phyloP scores from a whole-genome alignment of 2,329 filamentous ascomycete genomes.

The Fulvia fulva region DNA sequence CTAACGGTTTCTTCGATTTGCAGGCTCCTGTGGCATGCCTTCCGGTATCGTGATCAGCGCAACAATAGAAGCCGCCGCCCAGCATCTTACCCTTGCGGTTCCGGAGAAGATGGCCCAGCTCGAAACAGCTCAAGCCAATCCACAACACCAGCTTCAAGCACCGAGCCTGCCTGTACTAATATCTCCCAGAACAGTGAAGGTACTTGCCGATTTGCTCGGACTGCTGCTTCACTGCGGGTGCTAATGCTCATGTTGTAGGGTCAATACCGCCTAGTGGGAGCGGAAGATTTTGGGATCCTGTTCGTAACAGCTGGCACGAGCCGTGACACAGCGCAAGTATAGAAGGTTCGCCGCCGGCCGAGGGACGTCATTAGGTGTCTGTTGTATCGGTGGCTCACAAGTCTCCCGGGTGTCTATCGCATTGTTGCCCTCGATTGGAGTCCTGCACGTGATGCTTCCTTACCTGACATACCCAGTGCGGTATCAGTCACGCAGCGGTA shows the following conservation, averaged over 20 bases:
- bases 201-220: background rate
- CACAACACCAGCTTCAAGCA: background rate
- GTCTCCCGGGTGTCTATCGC: too few species aligned
- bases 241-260: background rate
- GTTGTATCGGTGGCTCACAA: too few species aligned
- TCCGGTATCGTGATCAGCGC: slow-evolving; percentile 35
- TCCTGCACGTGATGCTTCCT: too few species aligned
- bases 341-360: background rate
- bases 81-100: background rate
- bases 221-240: background rate
- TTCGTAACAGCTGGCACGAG: background rate
- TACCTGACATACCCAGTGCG: too few species aligned
- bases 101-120: background rate
- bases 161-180: background rate
- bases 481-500: too few species aligned
- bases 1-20: background rate
- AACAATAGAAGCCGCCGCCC: background rate
- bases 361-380: too few species aligned
- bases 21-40: slow-evolving; percentile 48
- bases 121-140: background rate
- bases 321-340: background rate
- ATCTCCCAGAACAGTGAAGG: background rate
- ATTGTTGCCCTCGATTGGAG: too few species aligned
- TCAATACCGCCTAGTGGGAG: background rate
- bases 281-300: background rate